phyloP scores from a whole-genome alignment of 2,329 filamentous ascomycete species.

The Colletotrichum scovillei region DNA sequence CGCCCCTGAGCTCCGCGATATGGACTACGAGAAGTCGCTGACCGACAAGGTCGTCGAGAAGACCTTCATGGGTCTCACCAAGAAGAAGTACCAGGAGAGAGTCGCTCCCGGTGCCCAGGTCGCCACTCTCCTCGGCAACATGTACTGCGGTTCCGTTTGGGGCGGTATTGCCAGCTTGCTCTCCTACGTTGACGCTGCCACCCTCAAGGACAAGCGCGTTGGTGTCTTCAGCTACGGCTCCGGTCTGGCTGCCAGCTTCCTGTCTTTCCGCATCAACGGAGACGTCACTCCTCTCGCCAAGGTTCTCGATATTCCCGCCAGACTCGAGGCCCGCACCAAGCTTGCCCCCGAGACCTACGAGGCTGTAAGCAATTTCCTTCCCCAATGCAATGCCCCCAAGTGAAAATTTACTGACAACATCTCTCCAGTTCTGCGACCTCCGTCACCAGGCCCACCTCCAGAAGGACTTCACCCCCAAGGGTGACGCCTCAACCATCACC shows the following conservation, averaged over 20 bases:
- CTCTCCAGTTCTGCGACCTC: slow-evolving; percentile 76
- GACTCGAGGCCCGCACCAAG: slow-evolving; percentile 72
- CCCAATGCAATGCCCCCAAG: background rate
- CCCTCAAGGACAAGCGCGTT: slow-evolving; percentile 77
- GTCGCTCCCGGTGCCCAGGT: slow-evolving; percentile 80
- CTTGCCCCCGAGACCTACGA: slow-evolving; percentile 81
- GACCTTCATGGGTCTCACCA: slow-evolving; percentile 85
- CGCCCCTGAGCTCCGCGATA: slow-evolving; percentile 78
- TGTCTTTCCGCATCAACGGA: slow-evolving; percentile 79
- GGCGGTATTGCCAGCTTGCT: slow-evolving; percentile 80
- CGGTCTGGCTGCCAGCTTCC: slow-evolving; percentile 77
- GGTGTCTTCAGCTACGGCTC: slow-evolving; percentile 85
- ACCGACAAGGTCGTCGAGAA: slow-evolving; percentile 87
- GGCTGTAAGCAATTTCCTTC: slow-evolving; percentile 62
- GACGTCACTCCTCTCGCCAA: slow-evolving; percentile 76
- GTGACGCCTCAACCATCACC: slow-evolving; percentile 73
- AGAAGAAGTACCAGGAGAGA: slow-evolving; percentile 86
- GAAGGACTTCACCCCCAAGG: slow-evolving; percentile 80
- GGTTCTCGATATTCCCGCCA: slow-evolving; percentile 75
- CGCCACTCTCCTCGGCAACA: slow-evolving; percentile 79
- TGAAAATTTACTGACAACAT: slow-evolving; percentile 38
- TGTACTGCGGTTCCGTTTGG: slow-evolving; percentile 79
- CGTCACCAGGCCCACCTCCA: slow-evolving; percentile 86
- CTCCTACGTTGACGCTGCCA: slow-evolving; percentile 70
- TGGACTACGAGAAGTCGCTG: slow-evolving; percentile 83